phyloP scores from a whole-genome alignment of 306 rosid genomes.

The Begonia masoniana region DNA sequence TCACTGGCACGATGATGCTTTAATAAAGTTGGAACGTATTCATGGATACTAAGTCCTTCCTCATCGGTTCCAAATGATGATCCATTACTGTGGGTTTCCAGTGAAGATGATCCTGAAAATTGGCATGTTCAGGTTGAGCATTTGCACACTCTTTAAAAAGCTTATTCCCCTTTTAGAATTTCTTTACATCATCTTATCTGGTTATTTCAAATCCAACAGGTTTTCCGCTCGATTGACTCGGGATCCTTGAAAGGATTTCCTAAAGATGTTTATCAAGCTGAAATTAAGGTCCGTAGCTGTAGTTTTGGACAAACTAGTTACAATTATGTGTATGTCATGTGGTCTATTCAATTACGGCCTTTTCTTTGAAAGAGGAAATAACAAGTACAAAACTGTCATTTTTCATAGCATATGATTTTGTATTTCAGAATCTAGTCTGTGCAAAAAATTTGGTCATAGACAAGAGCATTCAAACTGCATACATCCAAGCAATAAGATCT shows the following conservation, averaged over 20 bases:
- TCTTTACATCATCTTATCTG: background rate
- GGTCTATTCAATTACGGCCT: background rate
- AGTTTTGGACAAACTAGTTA: background rate
- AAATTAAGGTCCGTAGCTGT: slow-evolving; percentile 37
- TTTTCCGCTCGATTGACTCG: slow-evolving; percentile 90
- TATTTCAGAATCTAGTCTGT: slow-evolving; percentile 71
- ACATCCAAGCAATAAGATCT: slow-evolving; percentile 77
- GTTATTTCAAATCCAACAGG: slow-evolving; percentile 24
- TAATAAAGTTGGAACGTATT: slow-evolving; percentile 89
- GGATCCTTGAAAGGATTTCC: slow-evolving; percentile 99
- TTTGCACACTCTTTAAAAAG: background rate
- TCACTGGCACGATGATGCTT: slow-evolving; percentile 76
- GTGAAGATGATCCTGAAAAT: slow-evolving; percentile 54
- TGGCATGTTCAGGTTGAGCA: slow-evolving; percentile 83
- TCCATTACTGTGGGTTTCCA: slow-evolving; percentile 59
- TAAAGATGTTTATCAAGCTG: slow-evolving; percentile 44
- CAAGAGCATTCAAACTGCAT: slow-evolving; percentile 90
- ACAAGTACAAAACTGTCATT: background rate
- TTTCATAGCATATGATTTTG: background rate
- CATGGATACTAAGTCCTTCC: slow-evolving; percentile 96
- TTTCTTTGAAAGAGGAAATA: too few species aligned
- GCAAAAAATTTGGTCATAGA: slow-evolving; percentile 85
- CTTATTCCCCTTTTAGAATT: background rate
- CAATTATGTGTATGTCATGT: background rate
- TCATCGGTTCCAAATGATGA: slow-evolving; percentile 27